These are phyloP conservation scores for Inga oerstediana DNA, from an alignment of 306 rosid species.

Conservation along the genomic window DNA sequence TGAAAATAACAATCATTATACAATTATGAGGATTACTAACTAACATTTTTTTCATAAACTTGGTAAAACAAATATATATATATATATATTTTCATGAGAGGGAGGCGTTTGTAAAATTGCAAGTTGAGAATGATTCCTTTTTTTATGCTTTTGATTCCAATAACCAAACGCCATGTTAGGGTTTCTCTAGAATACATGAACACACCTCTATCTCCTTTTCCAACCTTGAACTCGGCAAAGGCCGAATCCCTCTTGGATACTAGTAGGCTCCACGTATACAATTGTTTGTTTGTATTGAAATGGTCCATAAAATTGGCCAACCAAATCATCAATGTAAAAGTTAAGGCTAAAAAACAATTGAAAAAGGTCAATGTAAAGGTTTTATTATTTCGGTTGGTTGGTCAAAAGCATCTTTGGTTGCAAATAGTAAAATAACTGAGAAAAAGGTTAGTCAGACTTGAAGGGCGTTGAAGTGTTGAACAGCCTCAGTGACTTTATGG, in stretches of 20 bases:
- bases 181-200: no score
- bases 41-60: no score
- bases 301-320: background rate
- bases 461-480: background rate
- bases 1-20: no score
- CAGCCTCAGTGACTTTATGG: background rate
- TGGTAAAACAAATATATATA: no score
- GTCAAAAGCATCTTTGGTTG: background rate
- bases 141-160: no score
- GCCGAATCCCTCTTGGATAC: background rate
- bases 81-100: no score
- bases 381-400: background rate
- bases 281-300: background rate
- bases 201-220: no score
- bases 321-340: background rate
- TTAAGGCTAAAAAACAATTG: background rate
- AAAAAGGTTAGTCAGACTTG: background rate
- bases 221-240: background rate
- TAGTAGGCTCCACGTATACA: background rate
- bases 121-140: no score
- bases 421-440: background rate
- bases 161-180: background rate
- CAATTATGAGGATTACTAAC: no score
- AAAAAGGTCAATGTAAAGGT: background rate
- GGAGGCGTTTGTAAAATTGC: no score